Conservation (phyloP, 208 protist species). For the Ichthyophonus hoferi region DNA sequence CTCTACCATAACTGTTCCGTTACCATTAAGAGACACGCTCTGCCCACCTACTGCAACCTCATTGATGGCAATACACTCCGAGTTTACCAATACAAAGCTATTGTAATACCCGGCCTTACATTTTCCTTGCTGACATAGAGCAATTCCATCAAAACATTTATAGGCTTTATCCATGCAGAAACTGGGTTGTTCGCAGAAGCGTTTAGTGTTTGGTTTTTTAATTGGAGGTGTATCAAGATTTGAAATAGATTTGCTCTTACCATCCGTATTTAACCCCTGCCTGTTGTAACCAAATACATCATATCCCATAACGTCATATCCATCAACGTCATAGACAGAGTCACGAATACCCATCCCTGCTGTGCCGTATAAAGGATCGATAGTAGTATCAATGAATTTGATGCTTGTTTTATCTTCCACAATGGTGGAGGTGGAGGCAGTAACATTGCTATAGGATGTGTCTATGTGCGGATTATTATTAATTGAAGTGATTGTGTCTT, state of each 20-base stretch:
- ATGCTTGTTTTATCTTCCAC: no score
- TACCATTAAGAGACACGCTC: neutral
- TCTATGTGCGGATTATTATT: no score
- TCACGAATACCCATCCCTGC: neutral
- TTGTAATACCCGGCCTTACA: conserved; percentile 23
- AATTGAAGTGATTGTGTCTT: no score
- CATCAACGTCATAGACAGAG: neutral
- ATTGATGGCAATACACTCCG: neutral
- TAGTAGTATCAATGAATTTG: no score
- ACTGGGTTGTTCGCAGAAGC: neutral
- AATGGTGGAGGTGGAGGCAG: no score
- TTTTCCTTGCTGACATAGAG: neutral
- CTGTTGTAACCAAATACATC: neutral
- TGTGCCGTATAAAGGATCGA: neutral
- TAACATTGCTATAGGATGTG: no score
- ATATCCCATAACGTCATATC: neutral
- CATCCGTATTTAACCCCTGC: neutral
- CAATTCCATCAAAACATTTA: neutral
- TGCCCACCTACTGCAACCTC: neutral
- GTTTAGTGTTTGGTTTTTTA: neutral
- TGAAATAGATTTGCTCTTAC: neutral
- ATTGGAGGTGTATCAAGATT: neutral
- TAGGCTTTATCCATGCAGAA: neutral
- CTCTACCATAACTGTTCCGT: conserved; percentile 1
- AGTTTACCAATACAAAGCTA: neutral